Evolutionary conservation across 2,329 filamentous ascomycete genomes (phyloP).

Genomic region (Chrysoporthe puriensis): DNA sequence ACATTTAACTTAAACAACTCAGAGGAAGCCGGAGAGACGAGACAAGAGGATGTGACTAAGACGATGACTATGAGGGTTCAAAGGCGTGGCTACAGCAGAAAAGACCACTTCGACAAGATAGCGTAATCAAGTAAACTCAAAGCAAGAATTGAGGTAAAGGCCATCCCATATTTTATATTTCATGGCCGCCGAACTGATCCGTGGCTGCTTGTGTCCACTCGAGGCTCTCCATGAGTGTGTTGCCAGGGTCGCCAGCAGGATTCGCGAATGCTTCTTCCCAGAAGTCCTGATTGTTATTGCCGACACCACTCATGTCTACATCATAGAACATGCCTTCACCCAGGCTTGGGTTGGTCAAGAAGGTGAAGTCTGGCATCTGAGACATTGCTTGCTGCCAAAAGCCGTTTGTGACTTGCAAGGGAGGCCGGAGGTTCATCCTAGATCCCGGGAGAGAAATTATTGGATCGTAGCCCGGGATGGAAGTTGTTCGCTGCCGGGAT

Average conservation of each 20-base stretch:
- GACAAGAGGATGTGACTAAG: too few species aligned
- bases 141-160: not conserved
- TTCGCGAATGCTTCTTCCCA: conserved; percentile 46
- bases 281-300: conserved; percentile 37
- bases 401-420: not conserved
- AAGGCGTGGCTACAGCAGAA: too few species aligned
- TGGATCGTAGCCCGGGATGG: too few species aligned
- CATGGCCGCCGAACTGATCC: not conserved
- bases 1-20: too few species aligned
- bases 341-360: conserved; percentile 29
- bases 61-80: too few species aligned
- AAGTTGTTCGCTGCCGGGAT: not conserved
- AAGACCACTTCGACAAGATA: too few species aligned
- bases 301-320: conserved; percentile 36
- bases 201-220: conserved; percentile 35
- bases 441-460: not conserved
- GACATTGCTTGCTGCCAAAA: conserved; percentile 8
- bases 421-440: not conserved
- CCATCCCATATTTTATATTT: not conserved
- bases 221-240: conserved; percentile 38
- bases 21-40: too few species aligned
- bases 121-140: too few species aligned
- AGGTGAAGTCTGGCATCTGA: conserved; percentile 25
- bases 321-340: conserved; percentile 32
- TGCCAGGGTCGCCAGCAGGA: conserved; percentile 39